Percentiles rank a stretch among this genome's conserved stretches.
phyloP scores from a whole-genome alignment of 441 rosid genomes.

The Jatropha podagrica region DNA sequence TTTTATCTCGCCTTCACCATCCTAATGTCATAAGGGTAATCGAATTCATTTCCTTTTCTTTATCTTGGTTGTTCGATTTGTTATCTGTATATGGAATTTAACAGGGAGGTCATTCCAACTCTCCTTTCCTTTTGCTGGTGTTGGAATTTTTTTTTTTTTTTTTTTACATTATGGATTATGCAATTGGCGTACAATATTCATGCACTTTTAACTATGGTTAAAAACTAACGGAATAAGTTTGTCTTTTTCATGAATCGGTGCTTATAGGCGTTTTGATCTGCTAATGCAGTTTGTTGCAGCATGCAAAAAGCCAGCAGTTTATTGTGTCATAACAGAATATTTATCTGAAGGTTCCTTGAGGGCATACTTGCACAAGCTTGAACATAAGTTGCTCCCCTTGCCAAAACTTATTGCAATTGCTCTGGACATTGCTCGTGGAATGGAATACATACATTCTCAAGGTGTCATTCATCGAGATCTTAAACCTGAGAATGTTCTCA shows the following conservation, averaged over 20 bases:
- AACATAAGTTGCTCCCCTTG: constrained; percentile 63
- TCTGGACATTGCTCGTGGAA: constrained; percentile 82
- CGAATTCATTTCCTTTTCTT: not conserved
- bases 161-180: constrained; percentile 5
- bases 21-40: constrained; percentile 86
- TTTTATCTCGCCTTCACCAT: constrained; percentile 71
- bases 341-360: constrained; percentile 92
- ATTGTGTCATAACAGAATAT: constrained; percentile 82
- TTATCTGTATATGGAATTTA: not conserved
- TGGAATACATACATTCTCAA: constrained; percentile 90
- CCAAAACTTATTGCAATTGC: constrained; percentile 60
- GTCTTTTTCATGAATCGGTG: constrained; percentile 12
- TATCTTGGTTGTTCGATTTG: not conserved
- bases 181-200: not conserved
- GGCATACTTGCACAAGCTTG: constrained; percentile 90
- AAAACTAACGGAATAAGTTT: not conserved
- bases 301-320: constrained; percentile 80
- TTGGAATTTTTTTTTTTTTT: constrained; percentile 9
- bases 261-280: constrained; percentile 30
- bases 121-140: not conserved
- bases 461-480: constrained; percentile 93
- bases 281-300: constrained; percentile 83
- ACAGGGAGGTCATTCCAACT: not conserved
- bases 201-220: constrained; percentile 6
- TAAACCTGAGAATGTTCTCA: constrained; percentile 88